Percentiles rank a stretch among this genome's conserved stretches.
phyloP scores from a whole-genome alignment of 2,329 filamentous ascomycete species.

The Alternaria sp. region DNA sequence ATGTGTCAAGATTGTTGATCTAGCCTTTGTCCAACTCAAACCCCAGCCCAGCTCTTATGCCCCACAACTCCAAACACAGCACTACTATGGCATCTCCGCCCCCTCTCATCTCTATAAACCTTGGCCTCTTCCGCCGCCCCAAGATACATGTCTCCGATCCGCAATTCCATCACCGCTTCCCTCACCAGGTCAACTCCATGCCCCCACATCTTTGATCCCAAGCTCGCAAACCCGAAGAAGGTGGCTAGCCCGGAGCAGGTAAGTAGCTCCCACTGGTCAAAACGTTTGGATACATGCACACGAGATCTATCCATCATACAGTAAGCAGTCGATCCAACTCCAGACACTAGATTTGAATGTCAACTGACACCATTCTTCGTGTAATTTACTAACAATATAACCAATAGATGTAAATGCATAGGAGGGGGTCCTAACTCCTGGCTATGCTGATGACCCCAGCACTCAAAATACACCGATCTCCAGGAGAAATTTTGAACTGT shows the following conservation, averaged over 20 bases:
- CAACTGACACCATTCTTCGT: neutral
- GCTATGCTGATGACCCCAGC: conserved; percentile 35
- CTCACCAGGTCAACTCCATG: conserved; percentile 59
- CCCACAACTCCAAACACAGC: conserved; percentile 62
- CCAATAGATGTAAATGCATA: conserved; percentile 17
- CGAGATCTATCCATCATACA: conserved; percentile 53
- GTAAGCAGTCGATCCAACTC: neutral
- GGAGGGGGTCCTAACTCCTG: conserved; percentile 27
- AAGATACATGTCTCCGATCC: conserved; percentile 57
- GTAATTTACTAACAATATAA: neutral
- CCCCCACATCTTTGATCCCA: conserved; percentile 62
- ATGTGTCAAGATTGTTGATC: neutral
- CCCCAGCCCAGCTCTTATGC: conserved; percentile 52
- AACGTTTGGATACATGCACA: conserved; percentile 55
- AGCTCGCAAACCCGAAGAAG: conserved; percentile 60
- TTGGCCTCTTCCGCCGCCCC: conserved; percentile 57
- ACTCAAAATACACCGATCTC: neutral
- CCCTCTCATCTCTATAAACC: conserved; percentile 46
- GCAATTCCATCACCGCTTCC: conserved; percentile 51
- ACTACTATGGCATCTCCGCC: conserved; percentile 58
- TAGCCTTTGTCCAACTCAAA: conserved; percentile 51
- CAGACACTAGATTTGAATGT: neutral
- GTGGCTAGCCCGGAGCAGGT: conserved; percentile 43
- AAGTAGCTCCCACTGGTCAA: conserved; percentile 41
- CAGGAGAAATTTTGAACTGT: neutral